phyloP scores from a whole-genome alignment of 139 green algal species.

The Chara braunii region DNA sequence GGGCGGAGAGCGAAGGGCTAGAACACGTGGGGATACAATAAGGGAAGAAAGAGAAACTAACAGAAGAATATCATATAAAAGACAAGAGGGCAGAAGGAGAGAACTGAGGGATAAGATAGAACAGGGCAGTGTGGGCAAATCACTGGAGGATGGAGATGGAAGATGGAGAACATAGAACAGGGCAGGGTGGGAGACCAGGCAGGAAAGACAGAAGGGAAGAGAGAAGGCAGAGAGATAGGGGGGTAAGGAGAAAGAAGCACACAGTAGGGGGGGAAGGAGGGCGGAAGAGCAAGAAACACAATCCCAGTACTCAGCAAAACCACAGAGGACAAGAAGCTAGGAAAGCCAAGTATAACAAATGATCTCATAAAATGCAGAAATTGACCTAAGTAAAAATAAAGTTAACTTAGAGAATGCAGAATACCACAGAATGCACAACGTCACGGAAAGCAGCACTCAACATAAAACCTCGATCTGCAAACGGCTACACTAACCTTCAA shows the following conservation, averaged over 20 bases:
- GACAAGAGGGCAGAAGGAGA: neutral
- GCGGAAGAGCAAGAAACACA: neutral
- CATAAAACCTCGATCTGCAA: neutral
- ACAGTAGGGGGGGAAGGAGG: neutral
- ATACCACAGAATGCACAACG: neutral
- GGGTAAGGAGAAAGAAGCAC: constrained; percentile 12
- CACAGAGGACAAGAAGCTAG: neutral
- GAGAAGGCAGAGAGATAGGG: too few relatives aligned
- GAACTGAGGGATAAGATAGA: neutral
- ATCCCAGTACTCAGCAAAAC: neutral
- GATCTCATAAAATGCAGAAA: neutral
- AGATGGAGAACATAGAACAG: neutral
- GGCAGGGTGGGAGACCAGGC: neutral
- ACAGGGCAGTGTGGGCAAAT: neutral
- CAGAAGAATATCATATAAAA: neutral
- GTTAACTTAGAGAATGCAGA: neutral
- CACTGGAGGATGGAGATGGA: too few relatives aligned
- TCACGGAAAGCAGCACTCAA: neutral
- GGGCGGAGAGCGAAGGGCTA: neutral
- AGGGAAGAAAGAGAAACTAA: too few relatives aligned
- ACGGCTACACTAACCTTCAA: constrained; percentile 31
- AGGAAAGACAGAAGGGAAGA: neutral
- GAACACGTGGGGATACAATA: too few relatives aligned
- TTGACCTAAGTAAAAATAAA: neutral
- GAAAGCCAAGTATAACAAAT: neutral